Evolutionary conservation across 1,284 basidiomycete genomes (phyloP).

Genomic region (Vanrija pseudolonga): DNA sequence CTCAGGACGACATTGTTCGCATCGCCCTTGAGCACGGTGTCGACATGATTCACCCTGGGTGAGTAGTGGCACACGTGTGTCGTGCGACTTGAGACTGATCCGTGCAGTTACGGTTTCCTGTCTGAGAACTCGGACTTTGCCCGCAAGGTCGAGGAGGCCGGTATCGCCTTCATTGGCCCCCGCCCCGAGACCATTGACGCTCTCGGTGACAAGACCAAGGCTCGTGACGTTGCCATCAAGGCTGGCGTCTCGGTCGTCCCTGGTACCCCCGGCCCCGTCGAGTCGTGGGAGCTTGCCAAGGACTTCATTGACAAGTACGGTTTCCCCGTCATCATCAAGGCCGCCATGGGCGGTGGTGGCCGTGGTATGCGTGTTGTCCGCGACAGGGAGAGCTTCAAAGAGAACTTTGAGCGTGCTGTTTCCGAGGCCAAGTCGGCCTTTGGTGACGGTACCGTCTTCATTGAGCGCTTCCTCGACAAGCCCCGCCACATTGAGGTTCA

Average conservation of each 20-base stretch:
- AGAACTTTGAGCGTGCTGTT: slow-evolving; percentile 87
- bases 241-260: slow-evolving; percentile 93
- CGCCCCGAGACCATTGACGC: slow-evolving; percentile 95
- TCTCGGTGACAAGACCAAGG: slow-evolving; percentile 98
- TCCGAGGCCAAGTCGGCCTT: slow-evolving; percentile 94
- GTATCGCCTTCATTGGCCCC: slow-evolving; percentile 95
- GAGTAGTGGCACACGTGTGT: slow-evolving; percentile 42
- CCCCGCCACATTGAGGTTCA: slow-evolving; percentile 98
- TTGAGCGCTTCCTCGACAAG: slow-evolving; percentile 93
- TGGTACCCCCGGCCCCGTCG: slow-evolving; percentile 93
- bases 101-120: slow-evolving; percentile 87
- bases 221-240: slow-evolving; percentile 72
- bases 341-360: slow-evolving; percentile 97
- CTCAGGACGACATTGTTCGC: slow-evolving; percentile 94
- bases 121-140: slow-evolving; percentile 97
- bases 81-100: neutral
- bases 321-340: slow-evolving; percentile 97
- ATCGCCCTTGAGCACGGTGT: slow-evolving; percentile 95
- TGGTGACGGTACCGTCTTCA: slow-evolving; percentile 97
- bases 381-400: slow-evolving; percentile 84
- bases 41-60: slow-evolving; percentile 99
- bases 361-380: slow-evolving; percentile 98
- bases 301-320: slow-evolving; percentile 91
- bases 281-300: slow-evolving; percentile 73
- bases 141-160: slow-evolving; percentile 92